phyloP scores from a whole-genome alignment of 2,329 filamentous ascomycete species.

The Exophiala viscosa region DNA sequence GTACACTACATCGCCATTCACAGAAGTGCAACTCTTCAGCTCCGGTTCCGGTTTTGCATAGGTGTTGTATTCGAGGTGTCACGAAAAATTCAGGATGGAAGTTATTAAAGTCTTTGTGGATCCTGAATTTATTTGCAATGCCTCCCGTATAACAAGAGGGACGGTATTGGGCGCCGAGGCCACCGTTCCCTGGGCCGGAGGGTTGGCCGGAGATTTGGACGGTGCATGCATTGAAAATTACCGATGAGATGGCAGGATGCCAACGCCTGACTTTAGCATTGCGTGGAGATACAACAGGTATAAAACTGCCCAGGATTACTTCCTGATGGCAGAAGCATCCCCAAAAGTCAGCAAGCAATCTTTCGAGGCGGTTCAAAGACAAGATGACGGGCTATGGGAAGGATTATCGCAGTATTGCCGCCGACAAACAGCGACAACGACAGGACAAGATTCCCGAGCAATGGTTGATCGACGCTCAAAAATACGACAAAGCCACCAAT shows the following conservation, averaged over 20 bases:
- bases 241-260: not conserved
- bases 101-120: too few relatives aligned
- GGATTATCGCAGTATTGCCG: conserved; percentile 12
- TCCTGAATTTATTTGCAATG: too few relatives aligned
- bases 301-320: too few relatives aligned
- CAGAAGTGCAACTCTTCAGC: too few relatives aligned
- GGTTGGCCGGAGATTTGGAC: not conserved
- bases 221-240: not conserved
- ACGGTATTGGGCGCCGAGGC: too few relatives aligned
- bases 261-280: not conserved
- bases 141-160: too few relatives aligned
- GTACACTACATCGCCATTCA: too few relatives aligned
- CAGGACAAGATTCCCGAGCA: conserved; percentile 26
- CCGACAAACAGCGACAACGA: conserved; percentile 16
- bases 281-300: not conserved
- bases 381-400: not conserved
- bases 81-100: too few relatives aligned
- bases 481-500: conserved; percentile 18
- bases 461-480: conserved; percentile 27
- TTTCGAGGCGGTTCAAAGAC: not conserved
- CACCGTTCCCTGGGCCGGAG: not conserved
- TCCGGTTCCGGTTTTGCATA: too few relatives aligned
- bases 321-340: too few relatives aligned
- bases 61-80: too few relatives aligned
- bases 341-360: too few relatives aligned